Base-by-base conservation (phyloP, 2,329 filamentous ascomycete genomes). In the Colletotrichum sp. region DNA sequence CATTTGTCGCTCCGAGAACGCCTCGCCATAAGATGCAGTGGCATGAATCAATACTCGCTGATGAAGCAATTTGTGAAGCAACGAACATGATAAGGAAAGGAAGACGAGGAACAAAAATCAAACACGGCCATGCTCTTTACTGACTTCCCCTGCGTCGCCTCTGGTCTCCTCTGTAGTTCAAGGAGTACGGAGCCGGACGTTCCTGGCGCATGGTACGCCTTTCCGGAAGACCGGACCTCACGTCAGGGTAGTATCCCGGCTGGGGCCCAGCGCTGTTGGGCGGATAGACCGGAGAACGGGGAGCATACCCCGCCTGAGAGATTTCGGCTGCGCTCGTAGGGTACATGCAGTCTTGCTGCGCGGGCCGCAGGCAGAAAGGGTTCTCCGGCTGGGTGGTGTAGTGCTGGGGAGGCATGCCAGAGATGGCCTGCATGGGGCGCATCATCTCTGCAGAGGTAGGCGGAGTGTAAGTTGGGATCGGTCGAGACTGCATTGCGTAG, bases 381-480 rank as follows among this genome's bases (percentile, higher is more conserved):
- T 18, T 68, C 18, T 75, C 73, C 18, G 73, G 73, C 34, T 75
- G 73, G 8, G 70, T 75, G 3, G 70, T 75, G 73, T 75, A 75
- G 24, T 70, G 68, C 18, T 75, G 73, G 9, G 70, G 48, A 15
- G 73, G 73, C 13, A 73, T n/a, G 28, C 59, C 59, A 34, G 70
- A 57, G 16, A 73, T 32, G 6, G 70, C 52, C 44, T 75, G 73
- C 73, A 75, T 75, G 8, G 73, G 70, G 6, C 73, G 73, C 70
- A 75, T 75, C 57, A 75, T 73, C 57, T 75, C 73, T 9, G 66
- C 70, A 28, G 73, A 75, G 22, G 70, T 68, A 8, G 73, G 70
- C 6, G 73, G 70, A 2, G 73, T 67, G 59, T 75, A 75, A 5
- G 73, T 30, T 4, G 72, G 73, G 39, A 75, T 75, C 8, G 70